A percentile compares a stretch with the other conserved stretches of the same genome.
These are phyloP conservation scores for Jackrogersella minutella DNA, from an alignment of 495 filamentous ascomycete species.

Conservation along the genomic window DNA sequence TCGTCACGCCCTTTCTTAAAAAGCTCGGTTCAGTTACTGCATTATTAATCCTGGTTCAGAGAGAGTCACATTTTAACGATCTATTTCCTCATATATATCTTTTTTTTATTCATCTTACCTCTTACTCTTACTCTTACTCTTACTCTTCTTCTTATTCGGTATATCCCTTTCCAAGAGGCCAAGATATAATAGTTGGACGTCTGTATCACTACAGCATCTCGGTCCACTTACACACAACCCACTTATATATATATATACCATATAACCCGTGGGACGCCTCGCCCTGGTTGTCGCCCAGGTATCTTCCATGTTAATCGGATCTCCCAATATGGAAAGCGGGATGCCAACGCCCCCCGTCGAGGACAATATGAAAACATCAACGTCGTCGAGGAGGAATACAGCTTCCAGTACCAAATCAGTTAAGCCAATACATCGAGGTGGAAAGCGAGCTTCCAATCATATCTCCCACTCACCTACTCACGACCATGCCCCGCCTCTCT, in stretches of 20 bases:
- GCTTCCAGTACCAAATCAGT: conserved; percentile 41
- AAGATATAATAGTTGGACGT: conserved; percentile 22
- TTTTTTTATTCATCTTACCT: too few species aligned
- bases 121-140: too few species aligned
- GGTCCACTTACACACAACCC: conserved; percentile 30
- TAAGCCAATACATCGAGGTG: conserved; percentile 46
- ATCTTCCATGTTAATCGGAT: conserved; percentile 16
- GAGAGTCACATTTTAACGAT: conserved; percentile 36
- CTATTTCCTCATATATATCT: conserved; percentile 31
- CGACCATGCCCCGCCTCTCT: conserved; percentile 46
- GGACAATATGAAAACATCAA: conserved; percentile 48
- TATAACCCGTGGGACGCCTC: conserved; percentile 6
- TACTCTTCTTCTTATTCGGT: conserved; percentile 6
- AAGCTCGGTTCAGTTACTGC: conserved; percentile 39
- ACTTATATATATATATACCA: conserved; percentile 4
- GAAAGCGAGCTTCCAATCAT: conserved; percentile 43
- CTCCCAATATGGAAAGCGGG: conserved; percentile 52
- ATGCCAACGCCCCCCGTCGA: conserved; percentile 58
- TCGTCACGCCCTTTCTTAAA: conserved; percentile 39
- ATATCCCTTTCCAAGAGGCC: conserved; percentile 3
- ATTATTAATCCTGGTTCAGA: conserved; percentile 40
- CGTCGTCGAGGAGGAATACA: conserved; percentile 34
- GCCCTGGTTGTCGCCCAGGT: conserved; percentile 13
- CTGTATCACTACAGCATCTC: conserved; percentile 6
- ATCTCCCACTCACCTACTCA: conserved; percentile 42